Evolutionary conservation across 202 grass and related monocot genomes (phyloP), one percentile per base, ranked within the genome.

Genomic region (Setaria italica): DNA sequence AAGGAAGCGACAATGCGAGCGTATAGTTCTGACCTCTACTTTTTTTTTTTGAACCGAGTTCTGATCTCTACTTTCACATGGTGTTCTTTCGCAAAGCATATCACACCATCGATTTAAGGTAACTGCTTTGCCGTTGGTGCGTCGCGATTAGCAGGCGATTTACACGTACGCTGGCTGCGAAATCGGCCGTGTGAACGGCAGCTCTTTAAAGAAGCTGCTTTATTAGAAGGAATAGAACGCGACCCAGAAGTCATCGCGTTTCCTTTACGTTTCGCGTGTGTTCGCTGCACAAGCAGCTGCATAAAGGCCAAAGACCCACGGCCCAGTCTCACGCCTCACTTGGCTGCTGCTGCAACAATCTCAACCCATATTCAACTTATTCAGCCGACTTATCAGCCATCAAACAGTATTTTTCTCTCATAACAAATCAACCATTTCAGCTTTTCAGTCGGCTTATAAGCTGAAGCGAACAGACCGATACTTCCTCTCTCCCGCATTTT

Each of bases 141-240:
- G 48, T 62, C 53, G 33, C 19, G 19, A 79, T 78, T 58, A 37
- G 16, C 39, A 85, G 17, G 25, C 50, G 77, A 41, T 76, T 76
- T 80, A 54, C 82, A 70, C 33, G 17, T 39, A 59, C 20, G n/a
- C 11, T 25, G 53, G 16, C 8, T 62, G 42, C 11, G 4, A 45
- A 45, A 70, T 3, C 35, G 16, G 51, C n/a, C 3, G 62, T 79
- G 74, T 66, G 87, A 32, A 57, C 33, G 12, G 6, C 10, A 65
- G 35, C 41, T 50, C 14, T 16, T 32, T 5, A 43, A 7, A 20
- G 2, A 9, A 3, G 39, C 63, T 13, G 73, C 12, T 76, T 8
- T 74, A 53, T 0, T 0, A 2, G 0, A 2, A 16, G 5, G 34
- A 35, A 1, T 2, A 3, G 8, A 17, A 25, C 25, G 7, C 30